phyloP scores from a whole-genome alignment of 2,329 filamentous ascomycete genomes.

The Lecanosticta acicola region DNA sequence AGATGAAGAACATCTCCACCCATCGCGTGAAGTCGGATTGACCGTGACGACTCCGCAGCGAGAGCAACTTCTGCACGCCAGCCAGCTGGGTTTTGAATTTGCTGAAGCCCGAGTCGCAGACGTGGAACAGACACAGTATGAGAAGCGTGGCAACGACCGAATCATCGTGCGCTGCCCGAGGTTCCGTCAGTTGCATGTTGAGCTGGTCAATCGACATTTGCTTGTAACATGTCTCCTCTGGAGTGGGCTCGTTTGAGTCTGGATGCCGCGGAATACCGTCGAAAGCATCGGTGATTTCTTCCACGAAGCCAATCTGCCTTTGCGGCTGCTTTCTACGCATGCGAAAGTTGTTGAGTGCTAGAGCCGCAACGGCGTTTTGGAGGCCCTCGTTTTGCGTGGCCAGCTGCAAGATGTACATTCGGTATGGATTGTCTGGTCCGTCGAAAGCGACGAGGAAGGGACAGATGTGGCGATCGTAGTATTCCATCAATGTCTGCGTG shows the following conservation, averaged over 20 bases:
- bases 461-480: slow-evolving; percentile 89
- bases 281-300: slow-evolving; percentile 27
- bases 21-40: slow-evolving; percentile 66
- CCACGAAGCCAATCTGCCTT: slow-evolving; percentile 28
- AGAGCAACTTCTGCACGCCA: slow-evolving; percentile 83
- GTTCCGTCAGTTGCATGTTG: slow-evolving; percentile 77
- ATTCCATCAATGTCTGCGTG: slow-evolving; percentile 84
- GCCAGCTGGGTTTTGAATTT: slow-evolving; percentile 92
- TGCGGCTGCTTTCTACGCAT: slow-evolving; percentile 66
- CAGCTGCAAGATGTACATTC: slow-evolving; percentile 72
- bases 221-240: slow-evolving; percentile 79
- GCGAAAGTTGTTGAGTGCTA: slow-evolving; percentile 82
- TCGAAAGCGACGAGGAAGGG: slow-evolving; percentile 90
- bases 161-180: slow-evolving; percentile 69
- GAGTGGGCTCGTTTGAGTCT: slow-evolving; percentile 53
- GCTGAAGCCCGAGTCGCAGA: slow-evolving; percentile 86
- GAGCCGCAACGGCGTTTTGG: slow-evolving; percentile 86
- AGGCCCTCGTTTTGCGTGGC: slow-evolving; percentile 72
- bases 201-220: slow-evolving; percentile 75
- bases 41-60: slow-evolving; percentile 61
- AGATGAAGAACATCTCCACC: slow-evolving; percentile 91
- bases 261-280: slow-evolving; percentile 25
- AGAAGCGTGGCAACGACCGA: slow-evolving; percentile 82
- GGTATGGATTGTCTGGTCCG: slow-evolving; percentile 76
- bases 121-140: slow-evolving; percentile 83